A percentile compares a stretch with the other conserved stretches of the same genome.
These are phyloP conservation scores for Botrytis squamosa DNA, from an alignment of 2,329 filamentous ascomycete species.

Conservation along the genomic window DNA sequence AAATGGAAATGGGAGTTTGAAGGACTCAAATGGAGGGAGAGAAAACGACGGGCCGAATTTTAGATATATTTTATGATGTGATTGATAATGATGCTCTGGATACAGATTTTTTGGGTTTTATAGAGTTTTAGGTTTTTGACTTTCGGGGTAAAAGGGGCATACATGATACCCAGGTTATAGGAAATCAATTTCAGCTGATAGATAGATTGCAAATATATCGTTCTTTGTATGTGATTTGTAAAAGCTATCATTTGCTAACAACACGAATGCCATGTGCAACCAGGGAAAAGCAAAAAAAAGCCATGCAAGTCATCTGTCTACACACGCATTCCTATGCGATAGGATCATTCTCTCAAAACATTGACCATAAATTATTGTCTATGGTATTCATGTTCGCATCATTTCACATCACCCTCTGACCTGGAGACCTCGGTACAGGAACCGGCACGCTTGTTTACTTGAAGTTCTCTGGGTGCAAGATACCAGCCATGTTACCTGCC, in stretches of 20 bases:
- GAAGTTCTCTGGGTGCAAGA: slow-evolving; percentile 65
- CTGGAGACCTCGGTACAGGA: background rate
- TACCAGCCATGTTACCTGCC: slow-evolving; percentile 61
- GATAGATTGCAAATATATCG: background rate
- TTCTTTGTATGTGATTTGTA: background rate
- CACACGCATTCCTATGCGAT: background rate
- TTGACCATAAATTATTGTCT: background rate
- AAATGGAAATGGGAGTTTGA: background rate
- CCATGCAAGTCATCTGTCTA: background rate
- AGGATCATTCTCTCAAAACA: background rate
- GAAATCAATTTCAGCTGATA: background rate
- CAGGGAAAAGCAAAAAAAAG: background rate
- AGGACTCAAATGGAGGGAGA: background rate
- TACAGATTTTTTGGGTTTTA: background rate
- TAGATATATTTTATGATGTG: slow-evolving; percentile 15
- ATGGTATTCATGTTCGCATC: slow-evolving; percentile 1
- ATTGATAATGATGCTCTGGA: background rate
- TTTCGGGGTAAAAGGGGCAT: background rate
- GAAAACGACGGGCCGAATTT: slow-evolving; percentile 13
- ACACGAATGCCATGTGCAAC: background rate
- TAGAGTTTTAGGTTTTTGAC: background rate
- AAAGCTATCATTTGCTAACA: background rate
- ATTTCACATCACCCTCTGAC: background rate
- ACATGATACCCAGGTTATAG: slow-evolving; percentile 7
- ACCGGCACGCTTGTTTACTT: slow-evolving; percentile 24